These are phyloP conservation scores for Verticillium nubilum DNA, from an alignment of 2,329 filamentous ascomycete species.

Conservation along the genomic window DNA sequence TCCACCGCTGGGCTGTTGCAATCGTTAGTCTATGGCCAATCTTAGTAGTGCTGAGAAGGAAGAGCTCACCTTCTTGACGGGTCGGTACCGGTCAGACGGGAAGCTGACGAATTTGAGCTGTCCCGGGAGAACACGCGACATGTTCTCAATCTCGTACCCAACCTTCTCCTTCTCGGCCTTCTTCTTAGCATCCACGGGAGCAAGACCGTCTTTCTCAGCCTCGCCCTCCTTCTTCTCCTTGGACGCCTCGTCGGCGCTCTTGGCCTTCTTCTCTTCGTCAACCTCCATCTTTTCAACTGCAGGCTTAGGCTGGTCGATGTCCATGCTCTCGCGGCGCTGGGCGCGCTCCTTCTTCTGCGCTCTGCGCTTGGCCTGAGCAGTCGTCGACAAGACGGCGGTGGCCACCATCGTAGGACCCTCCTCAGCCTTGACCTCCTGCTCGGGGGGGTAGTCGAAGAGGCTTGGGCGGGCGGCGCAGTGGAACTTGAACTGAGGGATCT, in stretches of 20 bases:
- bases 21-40: not conserved
- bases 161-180: constrained; percentile 94
- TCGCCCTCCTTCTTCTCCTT: constrained; percentile 60
- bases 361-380: constrained; percentile 90
- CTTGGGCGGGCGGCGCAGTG: constrained; percentile 91
- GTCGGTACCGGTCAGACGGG: constrained; percentile 82
- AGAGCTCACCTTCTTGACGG: constrained; percentile 71
- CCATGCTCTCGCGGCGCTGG: constrained; percentile 89
- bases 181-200: constrained; percentile 65
- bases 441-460: constrained; percentile 95
- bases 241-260: constrained; percentile 39
- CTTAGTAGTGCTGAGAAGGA: not conserved
- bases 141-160: constrained; percentile 93
- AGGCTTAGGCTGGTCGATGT: constrained; percentile 74
- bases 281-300: constrained; percentile 79
- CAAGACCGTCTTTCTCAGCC: constrained; percentile 39
- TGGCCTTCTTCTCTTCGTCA: constrained; percentile 57
- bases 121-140: constrained; percentile 86
- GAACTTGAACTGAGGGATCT: constrained; percentile 92
- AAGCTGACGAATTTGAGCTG: constrained; percentile 97
- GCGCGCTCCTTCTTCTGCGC: constrained; percentile 92
- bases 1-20: constrained; percentile 75
- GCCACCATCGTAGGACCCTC: constrained; percentile 92
- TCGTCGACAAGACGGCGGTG: constrained; percentile 92
- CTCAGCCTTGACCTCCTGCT: constrained; percentile 91